Base-by-base conservation (phyloP, 2,329 filamentous ascomycete species). In the Diplodia scrobiculata region DNA sequence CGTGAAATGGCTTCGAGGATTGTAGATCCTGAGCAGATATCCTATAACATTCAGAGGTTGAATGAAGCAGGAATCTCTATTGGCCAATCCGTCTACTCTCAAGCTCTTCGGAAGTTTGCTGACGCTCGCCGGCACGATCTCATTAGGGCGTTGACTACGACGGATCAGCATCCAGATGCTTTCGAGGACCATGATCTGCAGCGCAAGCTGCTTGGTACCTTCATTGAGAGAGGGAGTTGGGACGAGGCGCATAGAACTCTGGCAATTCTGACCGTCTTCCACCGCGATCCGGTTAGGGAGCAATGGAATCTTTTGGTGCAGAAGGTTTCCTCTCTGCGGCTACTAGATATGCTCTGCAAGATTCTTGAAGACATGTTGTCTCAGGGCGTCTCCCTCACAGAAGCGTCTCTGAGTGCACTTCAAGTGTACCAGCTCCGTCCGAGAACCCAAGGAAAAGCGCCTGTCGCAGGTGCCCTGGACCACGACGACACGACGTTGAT, bases 1-100 rank as follows among this genome's bases (percentile, higher is more conserved):
- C 89, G 92, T 69, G 89, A 93, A 53, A 86, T 97, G 75, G 91
- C 88, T 3, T 76, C 89, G 11, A 84, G 91, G 71, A 86, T 90
- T 63, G 75, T 80, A 1, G 83, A 83, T 10, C 75, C 86, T 0
- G 78, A 83, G 36, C 84, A 82, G 6, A 79, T 95, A n/a, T 72
- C 81, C 27, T 74, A 79, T 0, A 85, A 86, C 36, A 83, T 96
- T 29, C 75, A 82, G 29, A 83, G 86, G 64, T 80, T 97, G 2
- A 80, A 84, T 67, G 78, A 82, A 62, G 79, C 86, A 5, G 87
- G 86, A 0, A 90, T 97, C 34, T 80, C 81, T 0, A 80, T 91
- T 32, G 83, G 85, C 3, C 77, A 82, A 5, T 87, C 86, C 4
- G 82, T 84, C 2, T 97, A 92, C 73, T 84, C 86, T 52, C 83